Evolutionary conservation across 2,329 filamentous ascomycete species (phyloP), one percentile per base, ranked within the genome.

Genomic region (Didymella exigua): DNA sequence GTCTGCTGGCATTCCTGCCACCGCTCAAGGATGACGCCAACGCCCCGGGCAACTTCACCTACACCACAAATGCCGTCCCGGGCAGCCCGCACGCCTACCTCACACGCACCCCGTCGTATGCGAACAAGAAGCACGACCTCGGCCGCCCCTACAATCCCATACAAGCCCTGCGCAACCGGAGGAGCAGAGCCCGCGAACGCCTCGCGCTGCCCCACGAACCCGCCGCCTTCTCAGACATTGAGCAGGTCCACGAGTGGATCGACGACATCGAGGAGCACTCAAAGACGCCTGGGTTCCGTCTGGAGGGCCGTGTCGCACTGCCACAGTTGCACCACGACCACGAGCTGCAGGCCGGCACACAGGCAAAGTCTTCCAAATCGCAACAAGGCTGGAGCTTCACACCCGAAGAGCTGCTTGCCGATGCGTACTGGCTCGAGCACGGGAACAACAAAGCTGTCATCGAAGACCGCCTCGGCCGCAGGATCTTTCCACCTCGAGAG

Each of bases 81-180:
- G 75, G 79, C 44, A 75, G 71, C 58, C 64, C 73, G 0, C 67
- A 74, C 54, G 74, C 77, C 58, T 67, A 76, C 42, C 62, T 77
- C 56, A 72, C 65, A 52, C 70, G 78, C 64, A 48, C 72, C 54
- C 56, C 73, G 49, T 73, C 74, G 59, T 45, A 77, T 63, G 67
- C 67, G 24, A 74, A 65, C 61, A 72, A 65, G 56, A 72, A 72
- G 57, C 67, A 73, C 36, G 68, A 54, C n/a, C 73, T 88, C 7
- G 89, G 89, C 4, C 87, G 93, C 47, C 77, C 81, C 2, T 98
- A 98, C 72, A 96, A 99, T 71, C 95, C 93, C 4, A 77, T 99
- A 21, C 95, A 98, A 74, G 91, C 91, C 65, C 89, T 98, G 50
- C 88, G 95, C 18, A 98, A 99, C 70, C 85, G 93, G 42, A 93